Base-by-base conservation (phyloP, 345 rosid genomes). In the Rhizophora apiculata region DNA sequence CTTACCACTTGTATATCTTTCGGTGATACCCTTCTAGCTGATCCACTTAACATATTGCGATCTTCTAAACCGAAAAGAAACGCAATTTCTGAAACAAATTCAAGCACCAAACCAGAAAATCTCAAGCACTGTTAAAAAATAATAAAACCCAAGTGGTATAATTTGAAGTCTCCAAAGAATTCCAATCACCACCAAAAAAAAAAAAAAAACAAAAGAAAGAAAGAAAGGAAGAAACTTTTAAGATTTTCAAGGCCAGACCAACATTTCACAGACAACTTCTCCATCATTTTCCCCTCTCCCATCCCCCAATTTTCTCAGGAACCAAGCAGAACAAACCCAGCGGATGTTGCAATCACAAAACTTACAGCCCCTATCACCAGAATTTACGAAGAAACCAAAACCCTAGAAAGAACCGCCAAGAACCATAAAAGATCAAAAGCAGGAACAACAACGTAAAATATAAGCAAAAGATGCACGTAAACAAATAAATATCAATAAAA, bases 1-100 rank as follows among this genome's bases (percentile, higher is more conserved):
- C 84, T 80, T 81, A 93, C 98, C 86, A 89, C 80, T 79, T 93
- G 96, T 70, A 93, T 93, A 77, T 93, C 96, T 82, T 85, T 86
- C 52, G 90, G 91, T 15, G 92, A 91, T 39, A 93, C 97, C 81
- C 94, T 84, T 75, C 91, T 89, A 57, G 75, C 87, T 8, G 88
- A 52, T 79, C 88, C 94, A 76, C 81, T 90, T 1, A 97, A 89
- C 98, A 93, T 93, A 54, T 65, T 66, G 73, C 27, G 49, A 74
- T 58, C 53, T 71, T 64, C 62, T 65, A 64, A 63, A 53, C 9
- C 21, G 24, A 73, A 58, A 46, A 11, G 63, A 71, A 19, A 60
- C 27, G 10, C 54, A 36, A 24, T 51, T 58, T 68, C 63, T 24
- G 48, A 34, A 26, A 67, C 21, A 52, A n/a, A 24, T n/a, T 52